Conservation (phyloP, 2,329 filamentous ascomycete species). For the Waltergamsia citrina region DNA sequence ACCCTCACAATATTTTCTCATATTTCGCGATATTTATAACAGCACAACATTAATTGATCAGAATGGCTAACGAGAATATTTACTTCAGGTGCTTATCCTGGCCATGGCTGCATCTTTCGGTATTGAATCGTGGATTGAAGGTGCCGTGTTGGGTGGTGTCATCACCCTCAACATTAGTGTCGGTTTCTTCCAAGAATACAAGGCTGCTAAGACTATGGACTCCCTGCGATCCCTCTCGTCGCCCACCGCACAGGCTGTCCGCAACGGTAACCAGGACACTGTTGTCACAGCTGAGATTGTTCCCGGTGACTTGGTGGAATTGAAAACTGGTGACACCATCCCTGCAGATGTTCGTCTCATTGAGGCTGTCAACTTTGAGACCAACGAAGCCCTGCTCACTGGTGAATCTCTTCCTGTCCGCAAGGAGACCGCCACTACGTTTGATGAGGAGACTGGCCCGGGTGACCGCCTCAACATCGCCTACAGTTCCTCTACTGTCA, state of each 20-base stretch:
- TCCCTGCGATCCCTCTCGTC: conserved; percentile 32
- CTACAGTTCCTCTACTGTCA: conserved; percentile 53
- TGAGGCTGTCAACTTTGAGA: conserved; percentile 56
- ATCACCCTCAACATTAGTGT: conserved; percentile 49
- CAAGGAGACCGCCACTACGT: conserved; percentile 37
- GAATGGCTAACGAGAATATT: no score
- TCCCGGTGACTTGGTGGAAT: conserved; percentile 45
- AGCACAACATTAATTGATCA: no score
- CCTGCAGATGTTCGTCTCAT: conserved; percentile 48
- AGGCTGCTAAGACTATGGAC: conserved; percentile 40
- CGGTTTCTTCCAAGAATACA: conserved; percentile 34
- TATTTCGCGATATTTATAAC: no score
- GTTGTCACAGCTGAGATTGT: conserved; percentile 35
- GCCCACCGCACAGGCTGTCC: conserved; percentile 31
- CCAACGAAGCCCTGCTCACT: conserved; percentile 56
- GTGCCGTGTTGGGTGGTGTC: conserved; percentile 47
- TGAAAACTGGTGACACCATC: conserved; percentile 49
- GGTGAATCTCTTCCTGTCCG: conserved; percentile 53
- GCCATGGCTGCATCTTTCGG: conserved; percentile 49
- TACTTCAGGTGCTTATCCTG: conserved; percentile 36
- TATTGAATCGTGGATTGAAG: conserved; percentile 51
- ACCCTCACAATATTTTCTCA: neutral
- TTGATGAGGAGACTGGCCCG: conserved; percentile 28
- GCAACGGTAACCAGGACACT: conserved; percentile 27
- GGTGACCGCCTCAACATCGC: conserved; percentile 54